Base-by-base conservation (phyloP, 306 rosid species). In the Rubus idaeus region DNA sequence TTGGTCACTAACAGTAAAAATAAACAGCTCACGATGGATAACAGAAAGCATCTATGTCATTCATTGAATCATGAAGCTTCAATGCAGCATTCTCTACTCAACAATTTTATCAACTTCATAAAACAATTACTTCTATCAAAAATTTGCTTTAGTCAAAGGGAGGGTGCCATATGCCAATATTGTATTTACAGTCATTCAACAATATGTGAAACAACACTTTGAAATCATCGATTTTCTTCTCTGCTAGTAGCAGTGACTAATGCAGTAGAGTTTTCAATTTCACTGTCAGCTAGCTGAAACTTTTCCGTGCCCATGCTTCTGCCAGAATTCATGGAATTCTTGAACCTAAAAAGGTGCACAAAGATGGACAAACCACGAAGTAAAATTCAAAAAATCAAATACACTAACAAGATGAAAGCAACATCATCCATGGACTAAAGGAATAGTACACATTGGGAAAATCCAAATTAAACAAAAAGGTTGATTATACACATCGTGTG, bases 191-290 rank as follows among this genome's bases (percentile, higher is more conserved):
- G 16, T 17, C 7, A 40, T 39, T 9, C 68, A 45, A 18, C 11
- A 35, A n/a, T n/a, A 39, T 2, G 45, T 0, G 45, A 66, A 64
- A 58, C 17, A 71, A 21, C 57, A 44, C 14, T 23, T 51, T 3
- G 35, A 30, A 17, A 18, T 46, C 83, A 20, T 78, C 58, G n/a
- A 42, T 47, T 35, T 62, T 62, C 74, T 6, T 75, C 72, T 16
- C 69, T 10, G 69, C 8, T 47, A 23, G 21, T 40, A 20, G 74
- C 58, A 21, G 14, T 2, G 39, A 39, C 70, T 62, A 75, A 5
- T 5, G 86, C 77, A 62, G 70, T 37, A 57, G 74, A 74, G 18
- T 47, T 20, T 56, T 74, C 72, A 14, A 4, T 61, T 37, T 56
- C 45, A 17, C 8, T 30, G 18, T 79, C 60, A n/a, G n/a, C n/a